Base-by-base conservation (phyloP, 169 alveolate species). In the Eimeria acervulina region DNA sequence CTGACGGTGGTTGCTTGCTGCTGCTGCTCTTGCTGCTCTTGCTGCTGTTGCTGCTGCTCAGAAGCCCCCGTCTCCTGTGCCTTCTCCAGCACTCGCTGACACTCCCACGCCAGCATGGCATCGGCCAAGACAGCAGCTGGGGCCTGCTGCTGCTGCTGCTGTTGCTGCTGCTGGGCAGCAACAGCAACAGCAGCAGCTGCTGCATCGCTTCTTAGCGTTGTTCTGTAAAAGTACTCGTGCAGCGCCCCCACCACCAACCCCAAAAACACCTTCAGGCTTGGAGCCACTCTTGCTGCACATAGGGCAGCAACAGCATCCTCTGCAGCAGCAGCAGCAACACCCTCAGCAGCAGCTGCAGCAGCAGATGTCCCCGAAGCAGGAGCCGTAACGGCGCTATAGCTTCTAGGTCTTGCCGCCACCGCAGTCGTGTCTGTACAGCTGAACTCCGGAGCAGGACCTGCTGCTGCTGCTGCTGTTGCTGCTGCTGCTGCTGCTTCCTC, bases 201-300 rank as follows among this genome's bases (percentile, higher is more conserved):
- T 31, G 89, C 61, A 31, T 72, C 84, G 26, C 1, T 23, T 23
- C 61, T 36, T 19, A 78, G 63, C 31, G 89, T 28, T 12, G 63
- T 42, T 28, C 89, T 8, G 44, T 36, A 36, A 15, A 78, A 78
- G 31, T 78, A 78, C 63, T 78, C 89, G 33, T 78, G 89, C 7
- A 78, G 61, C 12, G 89, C 31, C 63, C 89, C 89, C 63, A 78
- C 89, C 51, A 78, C 89, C 26, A 42, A 28, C 21, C 89, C 89
- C 42, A 78, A 40, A 42, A 78, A 78, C 63, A 78, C 55, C 63
- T 78, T 78, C 42, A 78, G 89, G 63, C 89, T 78, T 12, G 89
- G 89, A 19, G 89, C 89, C 38, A 78, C 89, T 28, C 61, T 40
- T 23, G 63, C 89, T 42, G 23, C 66, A 78, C 89, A 78, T 21